Evolutionary conservation across 345 rosid species (phyloP).

Genomic region (Melastoma malabathricum): DNA sequence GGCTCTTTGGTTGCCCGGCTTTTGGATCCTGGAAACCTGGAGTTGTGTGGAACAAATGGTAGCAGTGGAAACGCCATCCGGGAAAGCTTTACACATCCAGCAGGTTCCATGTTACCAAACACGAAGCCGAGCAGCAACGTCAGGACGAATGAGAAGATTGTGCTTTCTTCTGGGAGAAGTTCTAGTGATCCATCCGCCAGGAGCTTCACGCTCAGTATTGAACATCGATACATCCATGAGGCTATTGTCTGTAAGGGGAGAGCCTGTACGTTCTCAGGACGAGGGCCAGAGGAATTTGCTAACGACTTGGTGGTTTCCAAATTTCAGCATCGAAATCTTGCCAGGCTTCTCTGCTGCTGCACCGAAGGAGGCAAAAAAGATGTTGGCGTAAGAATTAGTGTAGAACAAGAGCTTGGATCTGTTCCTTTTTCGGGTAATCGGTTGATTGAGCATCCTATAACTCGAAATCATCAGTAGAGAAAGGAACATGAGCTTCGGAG

Average conservation of each 20-base stretch:
- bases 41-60: constrained; percentile 14
- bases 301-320: constrained; percentile 23
- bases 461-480: constrained; percentile 32
- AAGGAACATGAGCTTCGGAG: constrained; percentile 18
- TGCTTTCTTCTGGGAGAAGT: constrained; percentile 18
- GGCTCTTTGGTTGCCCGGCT: constrained; percentile 19
- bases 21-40: constrained; percentile 37
- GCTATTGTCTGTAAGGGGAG: constrained; percentile 28
- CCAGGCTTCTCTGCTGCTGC: constrained; percentile 19
- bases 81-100: constrained; percentile 49
- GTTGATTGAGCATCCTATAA: constrained; percentile 20
- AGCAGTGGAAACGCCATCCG: constrained; percentile 15
- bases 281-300: constrained; percentile 21
- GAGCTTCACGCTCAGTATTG: constrained; percentile 7
- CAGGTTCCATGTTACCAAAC: constrained; percentile 13
- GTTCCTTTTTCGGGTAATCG: constrained; percentile 17
- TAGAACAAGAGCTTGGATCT: constrained; percentile 22
- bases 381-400: constrained; percentile 24
- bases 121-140: constrained; percentile 25
- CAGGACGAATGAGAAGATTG: constrained; percentile 2
- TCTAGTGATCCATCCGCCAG: constrained; percentile 23
- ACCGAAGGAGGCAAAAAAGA: constrained; percentile 20
- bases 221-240: constrained; percentile 16
- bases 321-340: constrained; percentile 28
- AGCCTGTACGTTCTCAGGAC: constrained; percentile 11